Base-by-base conservation (phyloP, 83 land plant genomes). In the Thuja plicata region DNA sequence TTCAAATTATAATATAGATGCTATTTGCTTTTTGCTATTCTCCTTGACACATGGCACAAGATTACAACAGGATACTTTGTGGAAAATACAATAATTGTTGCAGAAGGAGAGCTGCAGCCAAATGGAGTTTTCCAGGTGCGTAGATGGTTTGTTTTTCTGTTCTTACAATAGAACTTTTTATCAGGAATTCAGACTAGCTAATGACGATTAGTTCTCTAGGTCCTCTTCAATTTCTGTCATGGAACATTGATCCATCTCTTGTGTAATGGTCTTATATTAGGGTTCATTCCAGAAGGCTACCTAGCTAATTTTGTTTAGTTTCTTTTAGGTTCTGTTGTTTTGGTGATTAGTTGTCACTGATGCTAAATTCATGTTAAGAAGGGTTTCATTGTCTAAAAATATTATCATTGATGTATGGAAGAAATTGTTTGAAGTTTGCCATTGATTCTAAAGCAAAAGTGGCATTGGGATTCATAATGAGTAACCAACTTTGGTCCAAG, bases 61-160 rank as follows among this genome's bases (percentile, higher is more conserved):
- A 94, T 97, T 16, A 98, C 99, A 2, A 91, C 99, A 71, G 99
- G 99, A 0, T 95, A 97, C 80, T 95, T 98, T 84, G 92, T 95
- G 32, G 99, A 98, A 88, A 98, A 98, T 90, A 98, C 98, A 12
- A 92, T 98, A 82, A 94, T 98, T 83, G 94, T 98, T 84, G 99
- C 98, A 27, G 99, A 98, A 91, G 99, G 99, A 41, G 97, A 95
- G 94, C 89, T 95, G 90, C 98, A 94, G 50, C 32, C 91, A 84
- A 92, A 94, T 89, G 99, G 99, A 12, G 91, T 92, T 30, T 98
- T 98, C 89, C 93, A 97, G 95, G 79, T 76, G 17, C 10, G 40
- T 76, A 76, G 3, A 32, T 3, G 16, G 99, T 98, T 76, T 78
- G 84, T 34, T 74, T 78, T 80, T 27, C 30, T 83, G 85, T 52